phyloP scores from a whole-genome alignment of 2,329 filamentous ascomycete species.

The Decorospora gaudefroyi region DNA sequence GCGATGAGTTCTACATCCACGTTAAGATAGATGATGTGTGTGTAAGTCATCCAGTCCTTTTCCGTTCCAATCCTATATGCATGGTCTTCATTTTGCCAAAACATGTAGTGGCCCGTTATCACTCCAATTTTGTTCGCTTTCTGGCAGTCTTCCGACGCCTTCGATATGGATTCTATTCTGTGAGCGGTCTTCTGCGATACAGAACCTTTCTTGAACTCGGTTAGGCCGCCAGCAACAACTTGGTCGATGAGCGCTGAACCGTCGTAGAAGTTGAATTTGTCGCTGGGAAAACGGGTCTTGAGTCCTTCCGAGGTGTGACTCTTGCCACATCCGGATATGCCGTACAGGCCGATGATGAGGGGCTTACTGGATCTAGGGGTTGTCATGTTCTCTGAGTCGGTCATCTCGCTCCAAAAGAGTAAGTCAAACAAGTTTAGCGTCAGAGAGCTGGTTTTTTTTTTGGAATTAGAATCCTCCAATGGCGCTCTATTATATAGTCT shows the following conservation, averaged over 20 bases:
- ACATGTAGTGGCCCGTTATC: constrained; percentile 62
- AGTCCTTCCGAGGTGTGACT: constrained; percentile 55
- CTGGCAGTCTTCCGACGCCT: constrained; percentile 49
- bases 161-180: constrained; percentile 50
- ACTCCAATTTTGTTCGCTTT: constrained; percentile 49
- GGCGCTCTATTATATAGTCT: no score
- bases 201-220: constrained; percentile 51
- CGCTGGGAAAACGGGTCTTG: constrained; percentile 36
- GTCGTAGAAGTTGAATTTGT: constrained; percentile 56
- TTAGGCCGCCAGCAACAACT: constrained; percentile 54
- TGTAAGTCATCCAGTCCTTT: constrained; percentile 54
- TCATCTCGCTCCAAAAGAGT: no score
- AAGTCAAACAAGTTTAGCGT: background rate
- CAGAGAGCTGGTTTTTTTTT: no score
- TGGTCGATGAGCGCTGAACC: constrained; percentile 56
- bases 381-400: background rate
- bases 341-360: constrained; percentile 59
- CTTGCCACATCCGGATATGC: constrained; percentile 60
- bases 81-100: constrained; percentile 53
- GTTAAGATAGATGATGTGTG: constrained; percentile 63
- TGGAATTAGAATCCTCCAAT: no score
- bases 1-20: constrained; percentile 45
- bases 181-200: background rate
- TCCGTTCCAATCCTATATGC: constrained; percentile 48
- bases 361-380: constrained; percentile 34